Percentiles rank a stretch among this genome's conserved stretches.
These are phyloP conservation scores for Talaromyces trachyspermus DNA, from an alignment of 495 filamentous ascomycete genomes.

Conservation along the genomic window DNA sequence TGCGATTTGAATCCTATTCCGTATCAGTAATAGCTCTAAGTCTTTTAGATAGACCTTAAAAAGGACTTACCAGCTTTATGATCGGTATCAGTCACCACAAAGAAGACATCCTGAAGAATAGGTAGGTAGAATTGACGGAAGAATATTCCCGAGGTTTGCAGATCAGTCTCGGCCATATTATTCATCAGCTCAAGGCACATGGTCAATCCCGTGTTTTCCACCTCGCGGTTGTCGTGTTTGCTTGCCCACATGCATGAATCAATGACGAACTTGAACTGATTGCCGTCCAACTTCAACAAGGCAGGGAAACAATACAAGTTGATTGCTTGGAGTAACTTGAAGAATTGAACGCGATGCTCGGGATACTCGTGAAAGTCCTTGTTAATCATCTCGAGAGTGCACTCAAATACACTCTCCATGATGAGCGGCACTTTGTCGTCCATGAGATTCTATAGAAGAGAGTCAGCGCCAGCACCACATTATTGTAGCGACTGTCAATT, in stretches of 20 bases:
- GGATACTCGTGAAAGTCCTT: constrained; percentile 99
- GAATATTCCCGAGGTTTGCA: constrained; percentile 80
- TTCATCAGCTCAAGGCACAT: constrained; percentile 98
- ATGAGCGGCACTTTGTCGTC: constrained; percentile 95
- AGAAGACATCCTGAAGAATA: constrained; percentile 97
- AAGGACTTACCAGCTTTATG: constrained; percentile 74
- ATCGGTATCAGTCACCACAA: constrained; percentile 93
- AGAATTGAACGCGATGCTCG: constrained; percentile 96
- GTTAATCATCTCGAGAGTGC: constrained; percentile 99
- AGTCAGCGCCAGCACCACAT: constrained; percentile 24
- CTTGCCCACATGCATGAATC: constrained; percentile 99
- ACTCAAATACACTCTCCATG: constrained; percentile 98
- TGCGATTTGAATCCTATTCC: constrained; percentile 82
- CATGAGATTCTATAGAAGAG: constrained; percentile 63
- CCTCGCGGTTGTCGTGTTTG: constrained; percentile 98
- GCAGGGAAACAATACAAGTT: constrained; percentile 95
- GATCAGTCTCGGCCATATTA: constrained; percentile 91
- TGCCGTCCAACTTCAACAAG: constrained; percentile 83
- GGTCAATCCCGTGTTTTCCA: constrained; percentile 93
- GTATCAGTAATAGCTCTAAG: constrained; percentile 2
- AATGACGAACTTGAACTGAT: constrained; percentile 98
- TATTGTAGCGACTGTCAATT: constrained; percentile 10
- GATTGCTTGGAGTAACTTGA: constrained; percentile 90
- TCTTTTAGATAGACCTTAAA: constrained; percentile 3
- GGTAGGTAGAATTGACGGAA: constrained; percentile 94